These are phyloP conservation scores for Omphalotus guepiniiformis DNA, from an alignment of 768 basidiomycete species.

Conservation along the genomic window DNA sequence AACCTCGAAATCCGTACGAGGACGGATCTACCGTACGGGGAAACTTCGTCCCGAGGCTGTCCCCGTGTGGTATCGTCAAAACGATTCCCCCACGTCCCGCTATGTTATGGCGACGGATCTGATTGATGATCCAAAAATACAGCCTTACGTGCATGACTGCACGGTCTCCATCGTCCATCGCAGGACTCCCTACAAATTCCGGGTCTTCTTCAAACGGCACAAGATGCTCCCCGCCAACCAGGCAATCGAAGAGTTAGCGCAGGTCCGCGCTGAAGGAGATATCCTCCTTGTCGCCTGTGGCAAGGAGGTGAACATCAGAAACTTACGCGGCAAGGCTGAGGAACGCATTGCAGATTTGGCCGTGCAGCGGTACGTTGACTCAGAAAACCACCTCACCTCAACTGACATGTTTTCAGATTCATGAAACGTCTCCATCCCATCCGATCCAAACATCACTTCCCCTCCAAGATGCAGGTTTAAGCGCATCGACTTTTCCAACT, in stretches of 20 bases:
- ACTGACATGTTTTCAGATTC: too few species aligned
- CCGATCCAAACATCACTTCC: too few species aligned
- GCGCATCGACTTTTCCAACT: too few species aligned
- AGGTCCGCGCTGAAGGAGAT: neutral
- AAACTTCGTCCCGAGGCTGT: neutral
- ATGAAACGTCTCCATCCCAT: too few species aligned
- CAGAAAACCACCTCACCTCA: too few species aligned
- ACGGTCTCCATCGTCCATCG: neutral
- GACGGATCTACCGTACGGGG: neutral
- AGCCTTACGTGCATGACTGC: constrained; percentile 1
- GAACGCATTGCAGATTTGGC: neutral
- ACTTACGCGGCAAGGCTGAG: neutral
- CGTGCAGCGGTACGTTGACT: neutral
- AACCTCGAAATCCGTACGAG: neutral
- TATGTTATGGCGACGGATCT: neutral
- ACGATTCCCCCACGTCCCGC: neutral
- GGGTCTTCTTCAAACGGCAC: constrained; percentile 1
- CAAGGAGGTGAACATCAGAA: neutral
- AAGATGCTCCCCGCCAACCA: neutral
- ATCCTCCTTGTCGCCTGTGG: neutral
- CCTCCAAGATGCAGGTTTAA: too few species aligned
- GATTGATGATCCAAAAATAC: neutral
- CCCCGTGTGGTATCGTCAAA: neutral
- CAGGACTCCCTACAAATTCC: neutral
- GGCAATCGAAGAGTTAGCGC: neutral